A percentile compares a stretch with the other conserved stretches of the same genome.
phyloP scores from a whole-genome alignment of 2,329 filamentous ascomycete species.

The Elsinoe arachidis region DNA sequence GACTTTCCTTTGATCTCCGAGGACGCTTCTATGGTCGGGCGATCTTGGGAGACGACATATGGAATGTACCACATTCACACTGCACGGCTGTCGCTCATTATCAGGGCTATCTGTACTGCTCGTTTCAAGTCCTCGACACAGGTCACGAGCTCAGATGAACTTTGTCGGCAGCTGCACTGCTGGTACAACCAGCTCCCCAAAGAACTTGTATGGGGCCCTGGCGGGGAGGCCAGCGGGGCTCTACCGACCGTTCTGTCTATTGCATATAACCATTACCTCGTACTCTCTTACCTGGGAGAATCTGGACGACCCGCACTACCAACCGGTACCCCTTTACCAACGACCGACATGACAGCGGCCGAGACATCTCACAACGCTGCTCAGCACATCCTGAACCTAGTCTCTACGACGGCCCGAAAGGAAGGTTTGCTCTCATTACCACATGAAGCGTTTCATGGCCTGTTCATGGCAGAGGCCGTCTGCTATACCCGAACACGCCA shows the following conservation, averaged over 20 bases:
- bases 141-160: background rate
- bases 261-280: constrained; percentile 14
- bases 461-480: constrained; percentile 14
- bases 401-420: constrained; percentile 10
- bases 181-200: background rate
- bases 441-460: constrained; percentile 13
- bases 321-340: background rate
- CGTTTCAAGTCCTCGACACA: constrained; percentile 6
- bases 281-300: constrained; percentile 13
- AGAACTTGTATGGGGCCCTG: background rate
- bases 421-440: constrained; percentile 1
- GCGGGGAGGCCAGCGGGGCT: background rate
- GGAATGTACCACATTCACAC: constrained; percentile 18
- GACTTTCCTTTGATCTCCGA: constrained; percentile 14
- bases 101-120: constrained; percentile 10
- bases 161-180: background rate
- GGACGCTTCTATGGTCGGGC: background rate
- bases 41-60: background rate
- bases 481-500: constrained; percentile 13
- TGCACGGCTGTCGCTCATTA: constrained; percentile 18
- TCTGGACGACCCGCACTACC: background rate
- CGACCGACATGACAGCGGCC: background rate
- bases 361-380: constrained; percentile 5
- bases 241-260: constrained; percentile 9
- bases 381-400: constrained; percentile 11